phyloP scores from a whole-genome alignment of 1,284 basidiomycete genomes.

The Meira miltonrushii region DNA sequence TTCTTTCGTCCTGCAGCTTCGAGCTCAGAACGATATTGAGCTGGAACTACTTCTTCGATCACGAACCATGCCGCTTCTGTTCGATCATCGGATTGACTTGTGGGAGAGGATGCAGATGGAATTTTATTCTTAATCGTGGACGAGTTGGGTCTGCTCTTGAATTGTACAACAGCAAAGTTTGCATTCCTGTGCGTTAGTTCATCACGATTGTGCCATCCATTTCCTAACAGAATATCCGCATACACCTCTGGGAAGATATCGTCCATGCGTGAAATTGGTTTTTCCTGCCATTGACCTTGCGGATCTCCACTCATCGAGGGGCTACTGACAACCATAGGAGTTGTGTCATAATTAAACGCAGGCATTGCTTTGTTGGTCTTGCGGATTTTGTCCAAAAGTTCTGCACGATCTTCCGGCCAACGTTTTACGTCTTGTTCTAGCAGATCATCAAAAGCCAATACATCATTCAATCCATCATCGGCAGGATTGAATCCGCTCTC shows the following conservation, averaged over 20 bases:
- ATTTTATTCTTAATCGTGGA: conserved; percentile 28
- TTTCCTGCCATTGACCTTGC: conserved; percentile 10
- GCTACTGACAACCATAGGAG: conserved; percentile 27
- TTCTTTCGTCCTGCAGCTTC: conserved; percentile 25
- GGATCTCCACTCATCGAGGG: conserved; percentile 21
- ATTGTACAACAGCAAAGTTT: conserved; percentile 50
- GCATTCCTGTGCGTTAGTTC: conserved; percentile 47
- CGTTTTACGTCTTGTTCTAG: conserved; percentile 37
- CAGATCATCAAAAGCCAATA: conserved; percentile 43
- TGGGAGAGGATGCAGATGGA: conserved; percentile 20
- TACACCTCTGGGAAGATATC: conserved; percentile 47
- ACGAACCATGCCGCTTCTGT: conserved; percentile 48
- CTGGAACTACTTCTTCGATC: conserved; percentile 45
- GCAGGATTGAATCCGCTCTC: conserved; percentile 27
- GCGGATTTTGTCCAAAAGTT: conserved; percentile 27
- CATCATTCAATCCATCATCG: conserved; percentile 28
- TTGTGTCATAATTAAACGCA: conserved; percentile 42
- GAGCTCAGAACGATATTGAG: conserved; percentile 39
- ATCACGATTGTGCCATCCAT: conserved; percentile 50
- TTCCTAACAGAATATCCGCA: conserved; percentile 47
- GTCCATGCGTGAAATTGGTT: conserved; percentile 36
- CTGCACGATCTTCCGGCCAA: conserved; percentile 30
- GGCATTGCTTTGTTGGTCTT: conserved; percentile 27
- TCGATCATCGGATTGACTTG: conserved; percentile 18
- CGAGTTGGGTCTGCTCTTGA: conserved; percentile 30